Conservation (phyloP, 2,329 filamentous ascomycete genomes). For the Phialemoniopsis sp. region DNA sequence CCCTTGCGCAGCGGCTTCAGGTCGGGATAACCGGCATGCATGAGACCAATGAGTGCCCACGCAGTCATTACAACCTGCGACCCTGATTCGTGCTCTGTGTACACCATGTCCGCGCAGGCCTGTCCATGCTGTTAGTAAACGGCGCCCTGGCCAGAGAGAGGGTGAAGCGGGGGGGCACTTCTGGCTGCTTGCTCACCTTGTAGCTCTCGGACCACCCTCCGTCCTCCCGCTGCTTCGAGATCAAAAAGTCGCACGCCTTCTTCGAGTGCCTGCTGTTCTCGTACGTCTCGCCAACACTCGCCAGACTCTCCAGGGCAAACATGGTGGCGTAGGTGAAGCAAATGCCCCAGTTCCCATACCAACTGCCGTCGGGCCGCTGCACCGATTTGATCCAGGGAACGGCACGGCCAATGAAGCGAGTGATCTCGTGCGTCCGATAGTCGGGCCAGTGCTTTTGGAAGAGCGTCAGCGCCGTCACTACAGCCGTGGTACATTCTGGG, state of each 20-base stretch:
- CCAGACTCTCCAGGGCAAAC: slow-evolving; percentile 89
- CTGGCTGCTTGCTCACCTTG: slow-evolving; percentile 39
- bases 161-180: no score
- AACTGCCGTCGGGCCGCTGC: slow-evolving; percentile 80
- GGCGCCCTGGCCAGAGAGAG: no score
- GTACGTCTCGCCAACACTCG: slow-evolving; percentile 78
- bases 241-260: slow-evolving; percentile 78
- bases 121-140: slow-evolving; percentile 23
- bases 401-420: slow-evolving; percentile 65
- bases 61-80: slow-evolving; percentile 93
- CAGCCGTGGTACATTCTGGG: slow-evolving; percentile 94
- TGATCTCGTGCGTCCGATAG: slow-evolving; percentile 75
- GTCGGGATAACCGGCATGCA: slow-evolving; percentile 80
- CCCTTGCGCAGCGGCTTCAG: slow-evolving; percentile 68
- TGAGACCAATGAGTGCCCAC: slow-evolving; percentile 79
- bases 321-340: slow-evolving; percentile 97
- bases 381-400: slow-evolving; percentile 78
- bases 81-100: slow-evolving; percentile 67
- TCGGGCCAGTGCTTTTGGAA: slow-evolving; percentile 79
- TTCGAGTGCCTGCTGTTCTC: slow-evolving; percentile 65
- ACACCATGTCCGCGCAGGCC: slow-evolving; percentile 74
- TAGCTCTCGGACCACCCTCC: slow-evolving; percentile 98
- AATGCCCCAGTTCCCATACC: slow-evolving; percentile 98
- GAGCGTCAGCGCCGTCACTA: slow-evolving; percentile 79
- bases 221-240: slow-evolving; percentile 80